These are phyloP conservation scores for Pinus tabuliformis DNA, from an alignment of 75 land plant species.

Conservation along the genomic window DNA sequence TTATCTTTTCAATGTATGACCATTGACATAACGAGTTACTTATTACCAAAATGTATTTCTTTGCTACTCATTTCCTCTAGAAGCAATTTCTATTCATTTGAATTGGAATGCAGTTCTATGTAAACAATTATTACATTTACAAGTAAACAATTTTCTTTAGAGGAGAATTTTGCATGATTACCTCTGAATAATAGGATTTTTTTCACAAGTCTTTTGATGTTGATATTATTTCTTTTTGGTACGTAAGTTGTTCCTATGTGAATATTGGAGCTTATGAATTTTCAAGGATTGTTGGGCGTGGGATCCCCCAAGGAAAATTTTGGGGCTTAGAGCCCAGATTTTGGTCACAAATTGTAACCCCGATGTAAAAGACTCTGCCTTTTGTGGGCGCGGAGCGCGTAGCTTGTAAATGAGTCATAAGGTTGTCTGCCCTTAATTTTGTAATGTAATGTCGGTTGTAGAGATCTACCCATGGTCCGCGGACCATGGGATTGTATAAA, in stretches of 20 bases:
- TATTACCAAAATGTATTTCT: background rate
- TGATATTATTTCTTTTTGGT: conserved; percentile 10
- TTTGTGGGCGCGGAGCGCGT: too few relatives aligned
- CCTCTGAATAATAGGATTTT: background rate
- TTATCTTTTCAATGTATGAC: too few relatives aligned
- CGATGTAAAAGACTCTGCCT: too few relatives aligned
- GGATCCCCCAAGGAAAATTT: too few relatives aligned
- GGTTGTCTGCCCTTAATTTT: too few relatives aligned
- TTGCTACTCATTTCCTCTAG: background rate
- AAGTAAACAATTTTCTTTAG: background rate
- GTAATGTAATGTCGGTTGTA: too few relatives aligned
- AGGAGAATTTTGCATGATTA: background rate
- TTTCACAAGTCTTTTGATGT: conserved; percentile 7
- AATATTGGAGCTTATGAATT: conserved; percentile 88
- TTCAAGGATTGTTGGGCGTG: conserved; percentile 65
- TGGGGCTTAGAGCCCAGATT: too few relatives aligned
- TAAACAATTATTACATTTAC: background rate
- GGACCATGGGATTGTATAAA: too few relatives aligned
- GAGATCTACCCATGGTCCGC: too few relatives aligned
- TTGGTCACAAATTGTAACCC: too few relatives aligned
- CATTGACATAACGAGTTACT: too few relatives aligned
- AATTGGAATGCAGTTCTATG: background rate
- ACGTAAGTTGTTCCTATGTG: conserved; percentile 94
- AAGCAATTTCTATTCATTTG: background rate
- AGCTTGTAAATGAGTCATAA: too few relatives aligned